These are phyloP conservation scores for Suillus weaverae DNA, from an alignment of 768 basidiomycete species.

Conservation along the genomic window DNA sequence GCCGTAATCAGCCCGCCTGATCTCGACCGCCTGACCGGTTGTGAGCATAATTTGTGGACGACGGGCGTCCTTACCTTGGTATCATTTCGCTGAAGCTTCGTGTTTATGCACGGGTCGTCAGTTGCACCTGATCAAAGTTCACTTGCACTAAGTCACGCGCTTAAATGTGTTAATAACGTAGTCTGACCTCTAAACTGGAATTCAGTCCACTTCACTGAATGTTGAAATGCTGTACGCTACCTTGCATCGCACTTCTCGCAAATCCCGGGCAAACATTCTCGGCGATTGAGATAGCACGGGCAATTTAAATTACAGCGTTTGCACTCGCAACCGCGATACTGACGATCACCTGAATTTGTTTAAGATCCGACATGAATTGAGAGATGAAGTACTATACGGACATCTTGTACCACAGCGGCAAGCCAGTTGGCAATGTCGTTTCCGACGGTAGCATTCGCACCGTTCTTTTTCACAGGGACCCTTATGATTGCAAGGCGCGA, in stretches of 20 bases:
- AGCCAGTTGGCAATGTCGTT: conserved; percentile 44
- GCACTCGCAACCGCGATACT: conserved; percentile 46
- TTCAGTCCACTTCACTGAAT: not conserved
- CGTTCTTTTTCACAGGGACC: conserved; percentile 43
- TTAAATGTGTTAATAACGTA: not conserved
- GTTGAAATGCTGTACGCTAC: conserved; percentile 22
- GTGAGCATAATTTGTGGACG: not conserved
- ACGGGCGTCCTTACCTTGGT: conserved; percentile 20
- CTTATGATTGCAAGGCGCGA: conserved; percentile 44
- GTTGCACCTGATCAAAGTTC: conserved; percentile 17
- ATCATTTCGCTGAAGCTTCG: conserved; percentile 24
- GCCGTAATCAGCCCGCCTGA: conserved; percentile 39
- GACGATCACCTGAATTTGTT: conserved; percentile 36
- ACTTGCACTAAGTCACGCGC: not conserved
- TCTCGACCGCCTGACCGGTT: conserved; percentile 32
- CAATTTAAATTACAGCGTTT: conserved; percentile 32
- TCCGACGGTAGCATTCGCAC: conserved; percentile 42
- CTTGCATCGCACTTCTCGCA: conserved; percentile 47
- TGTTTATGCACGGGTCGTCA: conserved; percentile 28
- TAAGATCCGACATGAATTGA: conserved; percentile 15
- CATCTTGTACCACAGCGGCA: conserved; percentile 49
- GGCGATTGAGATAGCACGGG: conserved; percentile 31
- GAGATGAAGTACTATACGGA: conserved; percentile 22
- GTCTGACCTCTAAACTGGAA: conserved; percentile 23
- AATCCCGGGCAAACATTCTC: conserved; percentile 57